Base-by-base conservation (phyloP, 78 protist genomes). In the Dictyostelium purpureum region DNA sequence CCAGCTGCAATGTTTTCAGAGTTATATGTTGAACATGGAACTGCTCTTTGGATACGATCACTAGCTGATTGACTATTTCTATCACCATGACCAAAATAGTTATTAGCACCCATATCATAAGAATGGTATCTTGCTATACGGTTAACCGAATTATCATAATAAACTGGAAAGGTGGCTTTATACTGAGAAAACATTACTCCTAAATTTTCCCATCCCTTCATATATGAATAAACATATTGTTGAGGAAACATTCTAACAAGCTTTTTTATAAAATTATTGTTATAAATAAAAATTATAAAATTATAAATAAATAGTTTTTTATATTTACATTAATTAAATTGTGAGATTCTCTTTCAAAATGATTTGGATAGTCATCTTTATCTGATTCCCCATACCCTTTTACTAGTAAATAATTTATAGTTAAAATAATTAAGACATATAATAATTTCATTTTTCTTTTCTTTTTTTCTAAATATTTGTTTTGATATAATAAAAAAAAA, bases 1-100 rank as follows among this genome's bases (percentile, higher is more conserved):
- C 83, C 83, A 33, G 83, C 70, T 6, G 83, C 83, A 77, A 77
- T 77, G n/a, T 77, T 77, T n/a, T 77, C 83, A 38, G 61, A n/a
- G 1, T 67, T 70, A 7, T 57, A 19, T 19, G n/a, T 14, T 19
- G 83, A 77, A 57, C 83, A 77, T 57, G 54, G 43, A 33, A 57
- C 54, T 7, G 21, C 54, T 24, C 19, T 45, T 19, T 19, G 33
- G n/a, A 77, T 77, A 57, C 83, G 54, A 52, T 57, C 49, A 57
- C 54, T 57, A 45, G 83, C 57, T 40, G 54, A 49, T 4, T 43
- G 35, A 57, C 83, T 70, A 38, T 77, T 52, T n/a, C 83, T 57
- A 11, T 67, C 54, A 7, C 49, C 38, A 57, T 77, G 83, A 18
- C 37, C 18, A 38, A 77, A 77, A 57, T 70, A 77, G 4, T n/a